These are phyloP conservation scores for Prinsepia uniflora DNA, from an alignment of 306 rosid species.

Conservation along the genomic window DNA sequence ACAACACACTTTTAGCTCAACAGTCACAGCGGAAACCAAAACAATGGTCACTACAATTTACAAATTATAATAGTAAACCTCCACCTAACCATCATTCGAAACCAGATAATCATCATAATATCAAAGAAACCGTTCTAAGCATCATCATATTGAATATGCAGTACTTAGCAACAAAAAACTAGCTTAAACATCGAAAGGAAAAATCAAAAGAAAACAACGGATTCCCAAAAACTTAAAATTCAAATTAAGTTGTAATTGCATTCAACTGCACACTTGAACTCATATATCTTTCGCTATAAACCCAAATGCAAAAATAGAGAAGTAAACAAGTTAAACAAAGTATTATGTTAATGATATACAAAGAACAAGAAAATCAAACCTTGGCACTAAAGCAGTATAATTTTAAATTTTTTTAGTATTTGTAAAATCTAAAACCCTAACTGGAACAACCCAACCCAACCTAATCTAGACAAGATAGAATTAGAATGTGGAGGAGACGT, in stretches of 20 bases:
- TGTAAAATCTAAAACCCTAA: not conserved
- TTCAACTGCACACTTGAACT: not conserved
- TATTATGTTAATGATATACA: not conserved
- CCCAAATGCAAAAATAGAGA: not conserved
- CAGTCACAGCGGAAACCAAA: not conserved
- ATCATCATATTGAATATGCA: not conserved
- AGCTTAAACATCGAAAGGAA: not conserved
- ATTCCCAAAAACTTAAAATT: not conserved
- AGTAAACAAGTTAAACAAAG: not conserved
- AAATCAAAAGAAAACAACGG: not conserved
- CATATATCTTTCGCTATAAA: not conserved
- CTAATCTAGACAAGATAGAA: not conserved
- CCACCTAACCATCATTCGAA: not conserved
- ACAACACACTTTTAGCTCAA: too few species aligned
- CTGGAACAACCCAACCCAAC: not conserved
- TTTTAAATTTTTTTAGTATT: not conserved
- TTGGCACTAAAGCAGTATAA: not conserved
- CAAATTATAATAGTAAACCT: not conserved
- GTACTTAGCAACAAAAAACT: not conserved
- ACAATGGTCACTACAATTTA: not conserved
- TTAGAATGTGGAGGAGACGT: constrained; percentile 12
- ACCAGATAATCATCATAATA: not conserved
- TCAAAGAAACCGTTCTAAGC: not conserved
- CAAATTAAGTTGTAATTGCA: not conserved
- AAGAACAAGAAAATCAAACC: not conserved